phyloP scores from a whole-genome alignment of 805 yeast genomes.

The Pichia eremophila region DNA sequence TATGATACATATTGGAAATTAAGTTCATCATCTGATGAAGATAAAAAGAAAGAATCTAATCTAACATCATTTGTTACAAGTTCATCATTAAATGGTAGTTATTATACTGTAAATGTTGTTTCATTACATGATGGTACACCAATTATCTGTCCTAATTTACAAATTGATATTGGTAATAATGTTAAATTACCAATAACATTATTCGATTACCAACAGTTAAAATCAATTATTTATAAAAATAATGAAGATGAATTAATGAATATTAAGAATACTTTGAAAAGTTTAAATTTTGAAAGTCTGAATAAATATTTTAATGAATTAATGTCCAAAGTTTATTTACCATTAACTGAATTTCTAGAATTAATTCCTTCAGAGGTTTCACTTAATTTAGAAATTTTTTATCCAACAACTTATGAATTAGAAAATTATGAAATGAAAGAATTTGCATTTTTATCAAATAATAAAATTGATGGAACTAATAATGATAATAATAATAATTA shows the following conservation, averaged over 20 bases:
- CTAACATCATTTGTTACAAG: constrained; percentile 75
- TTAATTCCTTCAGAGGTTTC: constrained; percentile 51
- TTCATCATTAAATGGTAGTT: constrained; percentile 79
- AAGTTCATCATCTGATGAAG: constrained; percentile 38
- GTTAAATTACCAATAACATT: constrained; percentile 55
- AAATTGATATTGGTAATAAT: constrained; percentile 34
- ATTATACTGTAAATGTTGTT: constrained; percentile 60
- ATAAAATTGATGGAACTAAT: constrained; percentile 1
- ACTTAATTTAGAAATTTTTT: constrained; percentile 64
- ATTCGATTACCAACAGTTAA: constrained; percentile 38
- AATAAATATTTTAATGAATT: constrained; percentile 32
- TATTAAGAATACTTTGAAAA: constrained; percentile 12
- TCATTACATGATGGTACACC: constrained; percentile 79
- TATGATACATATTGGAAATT: constrained; percentile 97
- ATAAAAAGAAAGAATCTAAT: constrained; percentile 13
- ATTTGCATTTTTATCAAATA: constrained; percentile 15
- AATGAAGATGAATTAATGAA: constrained; percentile 8
- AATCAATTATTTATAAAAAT: constrained; percentile 18
- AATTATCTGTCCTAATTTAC: constrained; percentile 64
- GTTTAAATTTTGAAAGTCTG: constrained; percentile 12
- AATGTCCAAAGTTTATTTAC: constrained; percentile 41
- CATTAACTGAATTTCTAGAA: constrained; percentile 50
- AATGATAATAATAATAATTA: constrained; percentile 2
- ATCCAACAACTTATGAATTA: constrained; percentile 48
- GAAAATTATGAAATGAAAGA: constrained; percentile 21